phyloP scores from a whole-genome alignment of 306 rosid species.

The Glycyrrhiza uralensis region DNA sequence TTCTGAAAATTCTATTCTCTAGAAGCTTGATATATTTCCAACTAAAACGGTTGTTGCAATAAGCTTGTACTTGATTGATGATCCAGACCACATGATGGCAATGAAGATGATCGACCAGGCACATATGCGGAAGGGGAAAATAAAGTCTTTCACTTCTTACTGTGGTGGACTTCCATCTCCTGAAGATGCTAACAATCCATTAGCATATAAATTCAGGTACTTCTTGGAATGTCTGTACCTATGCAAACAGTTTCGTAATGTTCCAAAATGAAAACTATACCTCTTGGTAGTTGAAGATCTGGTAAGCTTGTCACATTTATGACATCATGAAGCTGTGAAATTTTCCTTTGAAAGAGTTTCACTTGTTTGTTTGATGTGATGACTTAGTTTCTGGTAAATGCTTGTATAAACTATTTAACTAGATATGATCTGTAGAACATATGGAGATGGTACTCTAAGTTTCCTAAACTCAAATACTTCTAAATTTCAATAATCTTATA shows the following conservation, averaged over 20 bases:
- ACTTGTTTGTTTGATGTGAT: neutral
- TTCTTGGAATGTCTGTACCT: constrained; percentile 18
- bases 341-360: neutral
- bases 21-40: neutral
- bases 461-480: neutral
- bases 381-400: neutral
- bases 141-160: constrained; percentile 79
- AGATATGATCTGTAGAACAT: neutral
- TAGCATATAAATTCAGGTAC: constrained; percentile 96
- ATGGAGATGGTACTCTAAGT: neutral
- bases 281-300: neutral
- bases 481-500: neutral
- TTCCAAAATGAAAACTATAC: neutral
- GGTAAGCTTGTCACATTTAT: neutral
- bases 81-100: constrained; percentile 96
- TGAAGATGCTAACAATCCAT: constrained; percentile 90
- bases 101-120: constrained; percentile 91
- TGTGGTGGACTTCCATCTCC: constrained; percentile 98
- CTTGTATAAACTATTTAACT: neutral
- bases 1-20: neutral
- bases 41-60: neutral
- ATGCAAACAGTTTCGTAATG: neutral
- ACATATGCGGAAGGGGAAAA: constrained; percentile 58
- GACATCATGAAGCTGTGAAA: neutral
- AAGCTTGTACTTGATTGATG: constrained; percentile 24